phyloP scores from a whole-genome alignment of 352 stramenopile species.

The Globisporangium cylindrosporum region DNA sequence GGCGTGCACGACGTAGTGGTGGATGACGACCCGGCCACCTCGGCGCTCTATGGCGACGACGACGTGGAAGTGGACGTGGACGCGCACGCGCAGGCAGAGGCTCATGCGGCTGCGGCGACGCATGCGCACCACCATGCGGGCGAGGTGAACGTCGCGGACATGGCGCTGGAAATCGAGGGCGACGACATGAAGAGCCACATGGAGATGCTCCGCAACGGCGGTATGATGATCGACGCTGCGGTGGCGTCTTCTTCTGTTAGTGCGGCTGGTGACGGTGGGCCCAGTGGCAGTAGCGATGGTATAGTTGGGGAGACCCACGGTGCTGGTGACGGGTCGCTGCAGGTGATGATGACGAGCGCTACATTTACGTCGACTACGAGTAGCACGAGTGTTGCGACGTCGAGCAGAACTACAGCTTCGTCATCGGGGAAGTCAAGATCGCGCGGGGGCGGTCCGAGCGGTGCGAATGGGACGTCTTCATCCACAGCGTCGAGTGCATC shows the following conservation, averaged over 20 bases:
- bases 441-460: neutral
- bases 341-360: conserved; percentile 1
- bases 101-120: neutral
- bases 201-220: conserved; percentile 15
- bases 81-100: neutral
- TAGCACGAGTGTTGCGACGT: neutral
- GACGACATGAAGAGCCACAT: conserved; percentile 20
- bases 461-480: neutral
- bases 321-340: neutral
- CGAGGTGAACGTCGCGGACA: conserved; percentile 10
- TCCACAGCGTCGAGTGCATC: conserved; percentile 29
- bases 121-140: neutral
- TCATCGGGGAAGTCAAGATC: neutral
- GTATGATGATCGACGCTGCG: conserved; percentile 10
- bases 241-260: neutral
- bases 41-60: conserved; percentile 12
- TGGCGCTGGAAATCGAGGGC: conserved; percentile 17
- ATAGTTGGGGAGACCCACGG: neutral
- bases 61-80: conserved; percentile 1
- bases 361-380: neutral
- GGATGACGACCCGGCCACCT: conserved; percentile 5
- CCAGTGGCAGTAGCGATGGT: neutral
- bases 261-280: neutral
- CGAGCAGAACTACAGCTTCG: neutral
- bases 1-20: neutral